Evolutionary conservation across 1,284 basidiomycete genomes (phyloP).

Genomic region (Naganishia sp.): DNA sequence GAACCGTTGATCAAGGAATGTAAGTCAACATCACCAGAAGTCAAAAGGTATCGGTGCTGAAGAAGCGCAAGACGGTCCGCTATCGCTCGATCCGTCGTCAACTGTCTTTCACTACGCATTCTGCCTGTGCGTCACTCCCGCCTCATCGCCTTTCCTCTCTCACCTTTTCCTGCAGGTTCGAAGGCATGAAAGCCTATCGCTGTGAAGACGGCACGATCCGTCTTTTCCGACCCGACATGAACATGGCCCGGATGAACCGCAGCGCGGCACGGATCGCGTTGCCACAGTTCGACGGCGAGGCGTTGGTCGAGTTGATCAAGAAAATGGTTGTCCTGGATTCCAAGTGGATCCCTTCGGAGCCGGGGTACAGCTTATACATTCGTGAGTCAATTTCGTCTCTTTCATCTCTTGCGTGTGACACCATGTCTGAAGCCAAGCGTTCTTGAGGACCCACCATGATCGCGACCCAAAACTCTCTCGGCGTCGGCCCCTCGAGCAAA

Average conservation of each 20-base stretch:
- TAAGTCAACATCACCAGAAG: constrained; percentile 50
- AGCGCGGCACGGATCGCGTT: constrained; percentile 54
- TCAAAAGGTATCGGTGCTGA: not conserved
- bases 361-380: constrained; percentile 89
- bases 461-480: constrained; percentile 84
- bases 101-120: constrained; percentile 92
- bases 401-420: too few species aligned
- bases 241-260: constrained; percentile 73
- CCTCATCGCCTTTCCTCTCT: not conserved
- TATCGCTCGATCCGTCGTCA: constrained; percentile 76
- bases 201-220: constrained; percentile 75
- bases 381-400: constrained; percentile 53
- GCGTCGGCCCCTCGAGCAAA: constrained; percentile 82
- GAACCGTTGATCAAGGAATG: constrained; percentile 81
- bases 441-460: constrained; percentile 62
- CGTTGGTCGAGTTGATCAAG: constrained; percentile 81
- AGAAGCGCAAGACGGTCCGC: constrained; percentile 64
- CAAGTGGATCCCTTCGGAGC: constrained; percentile 87
- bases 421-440: not conserved
- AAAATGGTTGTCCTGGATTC: constrained; percentile 82
- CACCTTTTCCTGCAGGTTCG: constrained; percentile 60
- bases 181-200: constrained; percentile 95
- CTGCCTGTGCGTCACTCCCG: constrained; percentile 46
- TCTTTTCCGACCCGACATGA: constrained; percentile 96
- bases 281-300: constrained; percentile 74